Evolutionary conservation across 352 stramenopile species (phyloP).

Genomic region (Globisporangium paroecandrum): DNA sequence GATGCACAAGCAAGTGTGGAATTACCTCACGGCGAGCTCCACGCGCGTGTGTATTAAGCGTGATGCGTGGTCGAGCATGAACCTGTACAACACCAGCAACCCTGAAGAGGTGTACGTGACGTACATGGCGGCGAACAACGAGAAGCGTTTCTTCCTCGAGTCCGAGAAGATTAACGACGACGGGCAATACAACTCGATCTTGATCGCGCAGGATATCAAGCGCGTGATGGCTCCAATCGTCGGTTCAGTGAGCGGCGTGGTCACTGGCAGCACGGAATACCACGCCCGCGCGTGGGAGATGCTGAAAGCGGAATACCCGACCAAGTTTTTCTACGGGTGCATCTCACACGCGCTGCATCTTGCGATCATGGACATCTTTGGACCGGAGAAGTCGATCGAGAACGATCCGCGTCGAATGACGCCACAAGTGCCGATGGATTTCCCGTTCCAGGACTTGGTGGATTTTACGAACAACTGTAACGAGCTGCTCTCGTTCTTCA

Average conservation of each 20-base stretch:
- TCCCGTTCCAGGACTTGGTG: constrained; percentile 77
- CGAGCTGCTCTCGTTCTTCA: constrained; percentile 76
- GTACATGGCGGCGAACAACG: constrained; percentile 76
- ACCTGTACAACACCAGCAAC: constrained; percentile 73
- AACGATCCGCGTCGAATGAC: constrained; percentile 65
- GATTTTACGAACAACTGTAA: constrained; percentile 75
- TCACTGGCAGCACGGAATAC: constrained; percentile 73
- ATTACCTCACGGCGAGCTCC: constrained; percentile 58
- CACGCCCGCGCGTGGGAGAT: constrained; percentile 78
- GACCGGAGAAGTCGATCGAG: constrained; percentile 61
- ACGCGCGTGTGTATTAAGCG: constrained; percentile 71
- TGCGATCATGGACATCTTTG: constrained; percentile 82
- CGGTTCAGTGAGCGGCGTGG: constrained; percentile 62
- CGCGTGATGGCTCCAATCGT: constrained; percentile 75
- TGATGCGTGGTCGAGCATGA: constrained; percentile 77
- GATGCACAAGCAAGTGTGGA: constrained; percentile 84
- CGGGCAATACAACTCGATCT: constrained; percentile 67
- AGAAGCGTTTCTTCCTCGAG: constrained; percentile 80
- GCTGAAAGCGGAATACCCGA: constrained; percentile 79
- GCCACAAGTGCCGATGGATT: constrained; percentile 67
- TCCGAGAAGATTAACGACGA: constrained; percentile 66
- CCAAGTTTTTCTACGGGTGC: constrained; percentile 86
- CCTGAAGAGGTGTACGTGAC: constrained; percentile 67
- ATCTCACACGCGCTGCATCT: constrained; percentile 79
- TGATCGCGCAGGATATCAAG: constrained; percentile 84